A percentile compares a stretch with the other conserved stretches of the same genome.
Conservation (phyloP, 768 basidiomycete species). For the Melanogaster broomeanus region DNA sequence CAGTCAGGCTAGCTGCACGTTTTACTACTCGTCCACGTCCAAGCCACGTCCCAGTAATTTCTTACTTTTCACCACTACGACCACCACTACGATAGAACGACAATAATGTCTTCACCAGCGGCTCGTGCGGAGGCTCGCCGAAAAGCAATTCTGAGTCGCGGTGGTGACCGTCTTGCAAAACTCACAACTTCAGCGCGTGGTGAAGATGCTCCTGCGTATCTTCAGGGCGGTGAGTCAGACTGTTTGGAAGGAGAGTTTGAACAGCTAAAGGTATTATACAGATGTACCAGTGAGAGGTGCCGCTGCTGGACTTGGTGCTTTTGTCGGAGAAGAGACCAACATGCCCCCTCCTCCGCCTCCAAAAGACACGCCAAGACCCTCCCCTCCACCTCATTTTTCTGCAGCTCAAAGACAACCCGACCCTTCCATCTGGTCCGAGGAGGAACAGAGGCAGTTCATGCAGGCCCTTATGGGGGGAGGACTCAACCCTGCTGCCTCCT, state of each 20-base stretch:
- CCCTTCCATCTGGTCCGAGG: constrained; percentile 63
- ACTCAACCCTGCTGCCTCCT: constrained; percentile 31
- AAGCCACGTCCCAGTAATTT: not conserved
- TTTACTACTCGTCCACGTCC: not conserved
- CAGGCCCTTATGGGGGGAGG: constrained; percentile 55
- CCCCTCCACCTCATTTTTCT: constrained; percentile 26
- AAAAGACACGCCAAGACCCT: constrained; percentile 27
- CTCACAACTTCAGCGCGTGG: constrained; percentile 75
- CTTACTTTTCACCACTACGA: constrained; percentile 1
- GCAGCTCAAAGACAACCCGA: constrained; percentile 37
- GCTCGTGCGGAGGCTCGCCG: constrained; percentile 77
- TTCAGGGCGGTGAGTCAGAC: constrained; percentile 45
- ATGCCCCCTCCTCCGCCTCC: constrained; percentile 27
- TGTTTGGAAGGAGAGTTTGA: not conserved
- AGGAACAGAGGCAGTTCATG: constrained; percentile 70
- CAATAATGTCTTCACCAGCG: constrained; percentile 46
- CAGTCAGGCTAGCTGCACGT: not conserved
- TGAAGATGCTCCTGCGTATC: constrained; percentile 61
- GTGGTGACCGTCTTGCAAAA: constrained; percentile 74
- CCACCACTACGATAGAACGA: not conserved
- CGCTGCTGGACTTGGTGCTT: constrained; percentile 25
- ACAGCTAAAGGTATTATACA: not conserved
- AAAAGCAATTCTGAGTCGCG: constrained; percentile 73
- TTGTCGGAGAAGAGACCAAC: constrained; percentile 38
- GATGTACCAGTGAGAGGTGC: constrained; percentile 13